These are phyloP conservation scores for Colletotrichum australisinense DNA, from an alignment of 2,329 filamentous ascomycete genomes.

Conservation along the genomic window DNA sequence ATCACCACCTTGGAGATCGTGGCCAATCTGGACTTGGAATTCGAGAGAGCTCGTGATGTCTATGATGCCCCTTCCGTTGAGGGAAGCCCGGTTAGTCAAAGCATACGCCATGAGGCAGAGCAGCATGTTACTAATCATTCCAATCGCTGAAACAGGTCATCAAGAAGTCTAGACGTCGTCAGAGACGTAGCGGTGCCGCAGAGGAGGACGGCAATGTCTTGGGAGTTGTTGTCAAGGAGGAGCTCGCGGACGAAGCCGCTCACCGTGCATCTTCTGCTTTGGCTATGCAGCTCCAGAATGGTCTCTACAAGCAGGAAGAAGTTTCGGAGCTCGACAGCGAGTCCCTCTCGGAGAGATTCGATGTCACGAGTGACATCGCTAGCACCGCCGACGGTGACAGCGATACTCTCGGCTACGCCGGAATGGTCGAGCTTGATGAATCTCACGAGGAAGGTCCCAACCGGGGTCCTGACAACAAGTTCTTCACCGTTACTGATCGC, in stretches of 20 bases:
- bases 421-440: slow-evolving; percentile 1
- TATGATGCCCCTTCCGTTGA: slow-evolving; percentile 69
- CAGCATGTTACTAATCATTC: neutral
- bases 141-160: neutral
- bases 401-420: neutral
- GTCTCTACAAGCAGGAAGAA: neutral
- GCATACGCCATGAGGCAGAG: neutral
- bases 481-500: neutral
- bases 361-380: slow-evolving; percentile 6
- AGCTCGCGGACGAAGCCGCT: neutral
- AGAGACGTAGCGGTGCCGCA: slow-evolving; percentile 1
- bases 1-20: slow-evolving; percentile 75
- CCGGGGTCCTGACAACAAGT: neutral
- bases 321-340: neutral
- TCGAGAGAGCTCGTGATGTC: slow-evolving; percentile 66
- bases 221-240: slow-evolving; percentile 17
- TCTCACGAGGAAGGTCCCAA: neutral
- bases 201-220: neutral
- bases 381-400: neutral
- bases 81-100: slow-evolving; percentile 58
- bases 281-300: neutral
- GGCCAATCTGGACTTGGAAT: slow-evolving; percentile 63
- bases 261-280: neutral
- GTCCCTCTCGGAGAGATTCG: slow-evolving; percentile 7
- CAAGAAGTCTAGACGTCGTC: slow-evolving; percentile 18